Percentiles rank a stretch among this genome's conserved stretches.
These are phyloP conservation scores for Stemphylium lycopersici DNA, from an alignment of 2,329 filamentous ascomycete genomes.

Conservation along the genomic window DNA sequence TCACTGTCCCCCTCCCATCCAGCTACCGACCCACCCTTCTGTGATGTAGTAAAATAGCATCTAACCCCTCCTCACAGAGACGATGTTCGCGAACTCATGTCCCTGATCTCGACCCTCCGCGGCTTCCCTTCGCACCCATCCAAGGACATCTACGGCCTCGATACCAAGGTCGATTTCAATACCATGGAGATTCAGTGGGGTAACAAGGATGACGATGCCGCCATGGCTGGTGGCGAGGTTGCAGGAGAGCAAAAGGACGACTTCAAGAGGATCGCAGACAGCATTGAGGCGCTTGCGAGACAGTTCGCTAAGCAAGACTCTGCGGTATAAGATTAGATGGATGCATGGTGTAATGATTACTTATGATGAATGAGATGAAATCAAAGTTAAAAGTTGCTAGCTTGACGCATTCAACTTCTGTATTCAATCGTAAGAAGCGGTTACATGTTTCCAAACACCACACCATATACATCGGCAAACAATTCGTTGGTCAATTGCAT, in stretches of 20 bases:
- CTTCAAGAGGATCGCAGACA: constrained; percentile 52
- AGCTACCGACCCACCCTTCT: background rate
- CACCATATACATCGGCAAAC: too few relatives aligned
- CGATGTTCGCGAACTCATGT: constrained; percentile 51
- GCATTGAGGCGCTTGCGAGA: constrained; percentile 50
- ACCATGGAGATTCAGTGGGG: constrained; percentile 53
- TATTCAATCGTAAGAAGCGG: too few relatives aligned
- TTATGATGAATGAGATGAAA: too few relatives aligned
- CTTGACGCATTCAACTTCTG: too few relatives aligned
- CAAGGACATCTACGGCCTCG: constrained; percentile 50
- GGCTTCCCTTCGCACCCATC: constrained; percentile 49
- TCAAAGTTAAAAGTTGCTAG: too few relatives aligned
- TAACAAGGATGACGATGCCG: constrained; percentile 48
- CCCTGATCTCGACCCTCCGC: constrained; percentile 46
- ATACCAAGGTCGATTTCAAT: constrained; percentile 50
- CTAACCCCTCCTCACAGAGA: constrained; percentile 32
- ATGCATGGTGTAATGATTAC: too few relatives aligned
- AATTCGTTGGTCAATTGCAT: too few relatives aligned
- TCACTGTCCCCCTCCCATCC: background rate
- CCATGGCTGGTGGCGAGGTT: constrained; percentile 41
- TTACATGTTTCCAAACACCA: too few relatives aligned
- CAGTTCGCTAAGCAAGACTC: constrained; percentile 51
- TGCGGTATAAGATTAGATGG: constrained; percentile 28
- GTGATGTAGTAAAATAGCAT: background rate
- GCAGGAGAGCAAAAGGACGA: constrained; percentile 51